phyloP scores from a whole-genome alignment of 2,329 filamentous ascomycete genomes.

The Alternaria gaisen region DNA sequence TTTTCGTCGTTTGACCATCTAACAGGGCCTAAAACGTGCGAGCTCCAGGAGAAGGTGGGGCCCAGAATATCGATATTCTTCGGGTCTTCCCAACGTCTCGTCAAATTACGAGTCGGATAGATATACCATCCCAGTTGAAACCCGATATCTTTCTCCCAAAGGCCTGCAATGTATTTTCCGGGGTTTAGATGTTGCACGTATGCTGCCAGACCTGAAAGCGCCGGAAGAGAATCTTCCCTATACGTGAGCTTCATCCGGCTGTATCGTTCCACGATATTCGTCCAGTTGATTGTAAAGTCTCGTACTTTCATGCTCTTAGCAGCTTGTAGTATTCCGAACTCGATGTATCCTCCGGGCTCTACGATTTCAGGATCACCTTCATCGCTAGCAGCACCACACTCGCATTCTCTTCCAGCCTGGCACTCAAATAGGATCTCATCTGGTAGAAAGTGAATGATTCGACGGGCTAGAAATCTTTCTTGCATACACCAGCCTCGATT shows the following conservation, averaged over 20 bases:
- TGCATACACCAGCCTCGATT: no score
- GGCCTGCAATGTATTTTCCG: not conserved
- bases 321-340: not conserved
- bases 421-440: not conserved
- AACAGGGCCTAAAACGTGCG: fast-evolving
- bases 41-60: not conserved
- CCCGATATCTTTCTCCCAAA: not conserved
- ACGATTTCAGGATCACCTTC: no score
- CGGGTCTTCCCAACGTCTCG: not conserved
- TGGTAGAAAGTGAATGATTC: not conserved
- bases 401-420: not conserved
- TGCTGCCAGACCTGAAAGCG: not conserved
- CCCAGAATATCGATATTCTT: not conserved
- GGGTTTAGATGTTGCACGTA: not conserved
- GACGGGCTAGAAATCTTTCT: not conserved
- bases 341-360: fast-evolving
- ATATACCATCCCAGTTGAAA: not conserved
- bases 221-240: fast-evolving
- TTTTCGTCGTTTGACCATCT: no score
- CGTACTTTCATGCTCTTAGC: no score
- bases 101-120: fast-evolving
- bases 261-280: not conserved
- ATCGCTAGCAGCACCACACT: not conserved
- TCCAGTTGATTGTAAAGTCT: fast-evolving
- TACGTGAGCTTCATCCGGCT: not conserved